phyloP scores from a whole-genome alignment of 1,139 yeast genomes.

The Kodamaea plutei region DNA sequence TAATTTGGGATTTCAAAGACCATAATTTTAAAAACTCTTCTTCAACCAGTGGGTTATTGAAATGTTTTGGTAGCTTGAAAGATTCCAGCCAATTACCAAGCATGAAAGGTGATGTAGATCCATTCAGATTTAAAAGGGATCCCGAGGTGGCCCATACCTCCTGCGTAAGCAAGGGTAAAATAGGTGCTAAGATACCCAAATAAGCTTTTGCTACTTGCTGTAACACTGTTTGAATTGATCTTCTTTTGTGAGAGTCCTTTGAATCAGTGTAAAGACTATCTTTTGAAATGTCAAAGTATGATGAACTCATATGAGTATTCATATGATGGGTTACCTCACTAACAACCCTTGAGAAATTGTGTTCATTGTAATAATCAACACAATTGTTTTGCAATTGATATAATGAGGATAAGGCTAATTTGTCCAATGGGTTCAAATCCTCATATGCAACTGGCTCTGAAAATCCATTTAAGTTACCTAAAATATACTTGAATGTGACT shows the following conservation, averaged over 20 bases:
- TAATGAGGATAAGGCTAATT: slow-evolving; percentile 56
- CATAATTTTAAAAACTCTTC: slow-evolving; percentile 39
- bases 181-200: slow-evolving; percentile 67
- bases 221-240: slow-evolving; percentile 70
- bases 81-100: slow-evolving; percentile 33
- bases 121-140: slow-evolving; percentile 18
- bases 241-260: slow-evolving; percentile 45
- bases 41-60: slow-evolving; percentile 28
- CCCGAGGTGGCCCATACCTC: slow-evolving; percentile 75
- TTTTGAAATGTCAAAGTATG: slow-evolving; percentile 82
- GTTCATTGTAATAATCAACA: slow-evolving; percentile 45
- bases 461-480: slow-evolving; percentile 65
- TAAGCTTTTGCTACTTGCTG: slow-evolving; percentile 58
- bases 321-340: slow-evolving; percentile 67
- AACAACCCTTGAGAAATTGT: slow-evolving; percentile 64
- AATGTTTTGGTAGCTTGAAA: slow-evolving; percentile 26
- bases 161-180: slow-evolving; percentile 78
- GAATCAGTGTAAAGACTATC: slow-evolving; percentile 79
- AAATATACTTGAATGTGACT: slow-evolving; percentile 71
- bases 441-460: slow-evolving; percentile 24
- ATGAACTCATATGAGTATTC: slow-evolving; percentile 71
- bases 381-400: slow-evolving; percentile 43
- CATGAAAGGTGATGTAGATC: slow-evolving; percentile 48
- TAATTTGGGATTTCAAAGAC: slow-evolving; percentile 46
- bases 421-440: slow-evolving; percentile 56